Base-by-base conservation (phyloP, 192 early-diverging fungal genomes). In the Diversispora epigaea region DNA sequence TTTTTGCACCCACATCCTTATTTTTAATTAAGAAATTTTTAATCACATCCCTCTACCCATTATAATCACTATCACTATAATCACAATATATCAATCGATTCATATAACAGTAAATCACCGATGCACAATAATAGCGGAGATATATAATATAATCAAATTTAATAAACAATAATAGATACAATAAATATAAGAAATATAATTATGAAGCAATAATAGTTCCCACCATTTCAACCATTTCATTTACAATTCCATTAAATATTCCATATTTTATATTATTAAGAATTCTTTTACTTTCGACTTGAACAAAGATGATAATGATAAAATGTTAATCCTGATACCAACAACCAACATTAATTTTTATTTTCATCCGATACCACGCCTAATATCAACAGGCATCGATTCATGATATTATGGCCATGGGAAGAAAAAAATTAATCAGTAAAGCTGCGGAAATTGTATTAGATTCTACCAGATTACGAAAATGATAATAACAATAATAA, bases 341-440 rank as follows among this genome's bases (percentile, higher is more conserved):
- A 41, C 25, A 15, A 32, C 25, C 25, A 32, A 32, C 25, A 32
- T 32, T 41, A 14, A 40, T 56, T 40, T 71, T 32, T 56, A 21
- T 56, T 55, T 41, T 41, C 68, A 41, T 71, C 52, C 7, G 70
- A 72, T 21, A 60, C 6, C 4, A 43, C 70, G 0, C 70, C 70
- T 6, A 72, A 72, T 72, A 72, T 55, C 2, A 22, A 25, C 58
- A 50, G 70, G 8, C 19, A 39, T 40, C 32, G 70, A 60, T 25
- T 45, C 8, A 72, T 72, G 55, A 22, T 72, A 66, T 49, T 72
- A 58, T 72, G 70, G 55, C 40, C 55, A 43, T 72, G 55, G 70
- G 70, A 72, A 72, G 43, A 58, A 14, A 0, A 15, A 57, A 40
- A 19, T 45, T 72, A 9, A 43, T 72, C 43, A 10, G 43, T 19